Evolutionary conservation across 164 flowering plant genomes (phyloP), one percentile per base, ranked within the genome.

Genomic region (Stephania japonica): DNA sequence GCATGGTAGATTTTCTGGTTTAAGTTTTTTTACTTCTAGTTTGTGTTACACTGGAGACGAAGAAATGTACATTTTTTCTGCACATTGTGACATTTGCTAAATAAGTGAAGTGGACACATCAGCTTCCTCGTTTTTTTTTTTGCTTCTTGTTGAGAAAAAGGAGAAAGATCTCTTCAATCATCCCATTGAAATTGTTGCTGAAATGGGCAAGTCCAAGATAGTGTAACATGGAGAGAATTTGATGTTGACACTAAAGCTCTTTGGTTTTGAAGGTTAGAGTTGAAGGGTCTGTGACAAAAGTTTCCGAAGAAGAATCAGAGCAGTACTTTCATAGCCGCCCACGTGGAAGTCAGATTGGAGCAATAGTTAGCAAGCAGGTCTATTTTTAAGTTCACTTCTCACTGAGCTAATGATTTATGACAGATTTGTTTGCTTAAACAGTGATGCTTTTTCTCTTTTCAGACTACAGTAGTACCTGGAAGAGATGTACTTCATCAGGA

Each of bases 261-360:
- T 70, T 69, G 70, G 70, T 68, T 76, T 43, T 78, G 67, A 73
- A 94, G 97, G 98, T 95, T 61, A 84, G 99, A 80, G 84, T 95
- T 70, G 97, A 93, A 86, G 99, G 99, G 56, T 27, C 84, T 62
- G 97, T 95, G 71, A 77, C 85, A 78, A 93, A 91, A 78, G 89
- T 93, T 67, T 83, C 99, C 42, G 88, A 88, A 6, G 91, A 86
- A 78, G 98, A 95, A 84, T 95, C 97, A 76, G 92, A 91, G 75
- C 86, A 87, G 41, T 93, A 90, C 75, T 95, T 95, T 76, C 97
- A 90, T 70, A 91, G 93, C 67, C 97, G 94, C 83, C 97, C 98
- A 68, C 87, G 87, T 63, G 99, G 94, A 80, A 91, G 96, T 84
- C 99, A 91, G 78, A 82, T 93, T 75, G 99, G 97, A 71, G 97